Base-by-base conservation (phyloP, 176 grass and related monocot species). In the Otatea glauca region DNA sequence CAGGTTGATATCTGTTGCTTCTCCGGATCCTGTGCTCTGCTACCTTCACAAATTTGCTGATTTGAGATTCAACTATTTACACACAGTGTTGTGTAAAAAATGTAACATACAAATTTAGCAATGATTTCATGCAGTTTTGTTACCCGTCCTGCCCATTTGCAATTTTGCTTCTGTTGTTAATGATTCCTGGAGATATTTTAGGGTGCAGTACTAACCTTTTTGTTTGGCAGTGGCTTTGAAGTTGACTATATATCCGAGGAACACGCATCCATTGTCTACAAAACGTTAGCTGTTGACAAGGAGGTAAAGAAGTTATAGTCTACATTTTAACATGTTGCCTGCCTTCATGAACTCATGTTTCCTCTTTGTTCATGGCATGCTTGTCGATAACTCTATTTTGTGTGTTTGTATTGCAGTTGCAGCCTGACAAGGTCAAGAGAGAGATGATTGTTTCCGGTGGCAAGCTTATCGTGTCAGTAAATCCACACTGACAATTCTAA, bases 381-480 rank as follows among this genome's bases (percentile, higher is more conserved):
- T 62, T 68, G 48, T 20, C 2, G 24, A 65, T 74, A 60, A 45
- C 56, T 66, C 43, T 37, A 0, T 21, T 73, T 53, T 38, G 21
- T 64, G 21, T 20, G 54, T 87, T 91, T 67, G 9, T 23, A 66
- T 80, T 84, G 68, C 87, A 98, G 95, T 86, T 98, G 84, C 92
- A 98, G 56, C 95, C 91, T 5, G 92, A 95, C 48, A 98, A 98
- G 85, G 92, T 98, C 29, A 92, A 68, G 74, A 87, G 92, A 72
- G 90, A 93, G 81, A 93, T 92, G 87, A 73, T 65, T 65, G 73
- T 95, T 85, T 93, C 85, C 16, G 76, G 87, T 84, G 78, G 87
- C 82, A 98, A 93, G 82, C 88, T 95, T 58, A 7, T 85, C 56
- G 93, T 98, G 92, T 98, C 47, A 88, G 87, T 88, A 85, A 81